phyloP scores from a whole-genome alignment of 768 basidiomycete genomes.

The Tulasnella sp. region DNA sequence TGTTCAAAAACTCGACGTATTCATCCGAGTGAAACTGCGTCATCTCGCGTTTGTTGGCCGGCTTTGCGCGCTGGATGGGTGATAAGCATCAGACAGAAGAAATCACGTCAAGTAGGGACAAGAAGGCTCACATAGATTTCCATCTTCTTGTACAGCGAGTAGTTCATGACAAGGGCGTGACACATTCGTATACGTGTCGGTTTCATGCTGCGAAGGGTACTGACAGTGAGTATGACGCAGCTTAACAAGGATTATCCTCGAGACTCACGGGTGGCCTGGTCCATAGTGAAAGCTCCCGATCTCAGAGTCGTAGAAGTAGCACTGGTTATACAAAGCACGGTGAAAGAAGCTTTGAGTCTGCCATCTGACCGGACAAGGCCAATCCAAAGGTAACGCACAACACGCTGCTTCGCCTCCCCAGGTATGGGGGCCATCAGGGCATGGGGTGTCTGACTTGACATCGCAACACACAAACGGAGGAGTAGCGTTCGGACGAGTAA shows the following conservation, averaged over 20 bases:
- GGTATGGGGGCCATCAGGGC: slow-evolving; percentile 46
- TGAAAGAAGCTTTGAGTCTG: neutral
- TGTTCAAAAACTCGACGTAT: slow-evolving; percentile 92
- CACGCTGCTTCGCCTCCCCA: slow-evolving; percentile 78
- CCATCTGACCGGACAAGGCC: neutral
- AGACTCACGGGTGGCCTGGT: slow-evolving; percentile 79
- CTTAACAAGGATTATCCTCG: neutral
- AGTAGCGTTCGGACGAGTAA: neutral
- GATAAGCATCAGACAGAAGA: neutral
- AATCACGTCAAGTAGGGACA: neutral
- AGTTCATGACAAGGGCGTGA: slow-evolving; percentile 99
- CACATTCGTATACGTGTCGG: slow-evolving; percentile 99
- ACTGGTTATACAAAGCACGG: slow-evolving; percentile 44
- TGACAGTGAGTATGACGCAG: neutral
- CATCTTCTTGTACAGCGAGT: slow-evolving; percentile 99
- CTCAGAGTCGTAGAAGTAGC: slow-evolving; percentile 99
- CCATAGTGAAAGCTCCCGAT: slow-evolving; percentile 99
- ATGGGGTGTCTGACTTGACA: slow-evolving; percentile 11
- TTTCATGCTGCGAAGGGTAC: slow-evolving; percentile 66
- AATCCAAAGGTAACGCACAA: slow-evolving; percentile 45
- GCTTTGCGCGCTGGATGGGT: slow-evolving; percentile 76
- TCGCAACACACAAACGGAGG: neutral
- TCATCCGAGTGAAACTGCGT: slow-evolving; percentile 99
- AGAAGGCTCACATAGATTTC: slow-evolving; percentile 83
- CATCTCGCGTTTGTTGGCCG: slow-evolving; percentile 99